These are phyloP conservation scores for Grosmannia huntii DNA, from an alignment of 2,329 filamentous ascomycete genomes.

Conservation along the genomic window DNA sequence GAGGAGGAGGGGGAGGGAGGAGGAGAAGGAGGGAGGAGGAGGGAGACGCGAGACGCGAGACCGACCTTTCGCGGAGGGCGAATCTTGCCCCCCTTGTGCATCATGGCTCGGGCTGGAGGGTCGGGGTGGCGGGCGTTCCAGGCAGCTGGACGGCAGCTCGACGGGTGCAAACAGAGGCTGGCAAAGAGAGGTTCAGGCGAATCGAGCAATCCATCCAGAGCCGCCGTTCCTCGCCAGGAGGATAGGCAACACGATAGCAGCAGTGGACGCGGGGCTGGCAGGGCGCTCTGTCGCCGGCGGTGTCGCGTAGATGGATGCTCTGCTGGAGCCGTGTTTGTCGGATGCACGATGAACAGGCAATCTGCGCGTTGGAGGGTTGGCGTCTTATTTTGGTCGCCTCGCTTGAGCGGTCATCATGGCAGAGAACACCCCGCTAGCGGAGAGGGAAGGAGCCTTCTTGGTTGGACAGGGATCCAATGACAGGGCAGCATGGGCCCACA, in stretches of 20 bases:
- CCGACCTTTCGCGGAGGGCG: slow-evolving; percentile 52
- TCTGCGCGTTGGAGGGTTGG: no score
- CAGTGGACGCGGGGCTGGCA: no score
- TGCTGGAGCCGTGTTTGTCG: neutral
- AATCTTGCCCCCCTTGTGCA: slow-evolving; percentile 39
- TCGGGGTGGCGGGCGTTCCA: no score
- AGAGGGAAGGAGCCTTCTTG: neutral
- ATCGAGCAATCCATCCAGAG: neutral
- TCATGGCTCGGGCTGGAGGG: neutral
- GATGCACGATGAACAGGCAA: neutral
- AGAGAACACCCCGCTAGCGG: neutral
- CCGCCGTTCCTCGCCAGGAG: neutral
- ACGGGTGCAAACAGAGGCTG: neutral
- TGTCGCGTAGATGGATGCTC: neutral
- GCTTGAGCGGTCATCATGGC: neutral
- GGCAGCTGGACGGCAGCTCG: neutral
- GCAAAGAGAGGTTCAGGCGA: neutral
- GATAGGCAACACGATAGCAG: neutral
- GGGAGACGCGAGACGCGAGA: no score
- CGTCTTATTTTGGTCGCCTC: neutral
- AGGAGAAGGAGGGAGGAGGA: no score
- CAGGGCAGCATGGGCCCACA: neutral
- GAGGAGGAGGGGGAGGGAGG: no score
- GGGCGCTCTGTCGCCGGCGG: no score
- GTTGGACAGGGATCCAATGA: neutral